A percentile compares a stretch with the other conserved stretches of the same genome.
These are phyloP conservation scores for Globisporangium apiculatum DNA, from an alignment of 352 stramenopile species.

Conservation along the genomic window DNA sequence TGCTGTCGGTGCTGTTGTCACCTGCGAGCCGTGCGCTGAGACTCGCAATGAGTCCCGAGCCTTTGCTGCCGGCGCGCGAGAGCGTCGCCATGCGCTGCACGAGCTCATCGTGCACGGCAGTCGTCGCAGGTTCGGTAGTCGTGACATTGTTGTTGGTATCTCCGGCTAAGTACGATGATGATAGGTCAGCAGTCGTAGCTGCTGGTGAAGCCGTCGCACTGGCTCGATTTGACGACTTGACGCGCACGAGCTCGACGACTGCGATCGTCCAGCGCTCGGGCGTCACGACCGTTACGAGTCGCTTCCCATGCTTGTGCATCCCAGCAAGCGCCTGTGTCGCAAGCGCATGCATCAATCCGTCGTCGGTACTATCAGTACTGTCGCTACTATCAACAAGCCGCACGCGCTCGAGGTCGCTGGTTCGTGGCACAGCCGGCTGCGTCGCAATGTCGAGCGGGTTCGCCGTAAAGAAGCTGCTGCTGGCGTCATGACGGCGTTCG, in stretches of 20 bases:
- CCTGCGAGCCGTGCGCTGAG: slow-evolving; percentile 23
- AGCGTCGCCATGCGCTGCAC: slow-evolving; percentile 69
- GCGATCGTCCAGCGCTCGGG: slow-evolving; percentile 60
- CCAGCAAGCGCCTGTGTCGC: slow-evolving; percentile 37
- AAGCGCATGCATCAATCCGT: slow-evolving; percentile 29
- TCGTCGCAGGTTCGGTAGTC: slow-evolving; percentile 11
- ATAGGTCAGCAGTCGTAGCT: background rate
- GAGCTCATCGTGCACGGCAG: slow-evolving; percentile 34
- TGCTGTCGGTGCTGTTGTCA: background rate
- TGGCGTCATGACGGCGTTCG: background rate
- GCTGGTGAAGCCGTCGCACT: slow-evolving; percentile 7
- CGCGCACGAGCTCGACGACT: slow-evolving; percentile 62
- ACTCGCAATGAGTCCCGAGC: slow-evolving; percentile 47
- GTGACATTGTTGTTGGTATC: background rate
- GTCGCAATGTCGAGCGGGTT: slow-evolving; percentile 50
- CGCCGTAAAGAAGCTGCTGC: slow-evolving; percentile 30
- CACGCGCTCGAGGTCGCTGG: slow-evolving; percentile 39
- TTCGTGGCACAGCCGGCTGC: slow-evolving; percentile 12
- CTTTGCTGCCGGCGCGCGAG: slow-evolving; percentile 50
- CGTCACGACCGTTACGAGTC: slow-evolving; percentile 46
- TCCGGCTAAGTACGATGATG: background rate
- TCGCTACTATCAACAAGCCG: slow-evolving; percentile 19
- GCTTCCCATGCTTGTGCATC: slow-evolving; percentile 57
- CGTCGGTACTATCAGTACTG: background rate
- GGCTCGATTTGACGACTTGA: slow-evolving; percentile 52